Evolutionary conservation across 73 alveolate genomes (phyloP).

Genomic region (Paramecium tetraurelia): DNA sequence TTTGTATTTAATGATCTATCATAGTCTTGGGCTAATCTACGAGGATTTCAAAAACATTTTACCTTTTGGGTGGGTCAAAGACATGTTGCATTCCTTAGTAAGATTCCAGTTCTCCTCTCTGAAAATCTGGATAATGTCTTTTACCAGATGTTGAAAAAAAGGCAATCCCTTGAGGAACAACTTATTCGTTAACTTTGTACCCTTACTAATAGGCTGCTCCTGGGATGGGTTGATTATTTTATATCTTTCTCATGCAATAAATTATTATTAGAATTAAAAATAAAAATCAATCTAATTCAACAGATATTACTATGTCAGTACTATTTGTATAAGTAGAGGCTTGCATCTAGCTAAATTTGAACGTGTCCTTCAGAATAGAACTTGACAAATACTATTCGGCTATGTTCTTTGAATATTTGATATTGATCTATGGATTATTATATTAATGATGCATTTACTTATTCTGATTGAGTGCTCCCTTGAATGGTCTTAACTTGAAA

Average conservation of each 20-base stretch:
- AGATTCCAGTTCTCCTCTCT: slow-evolving; percentile 29
- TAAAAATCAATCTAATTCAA: slow-evolving; percentile 31
- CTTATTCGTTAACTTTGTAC: not conserved
- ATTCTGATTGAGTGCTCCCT: not conserved
- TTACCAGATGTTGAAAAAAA: slow-evolving; percentile 13
- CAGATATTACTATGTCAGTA: not conserved
- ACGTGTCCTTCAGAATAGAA: not conserved
- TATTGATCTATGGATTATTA: not conserved
- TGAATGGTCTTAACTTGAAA: not conserved
- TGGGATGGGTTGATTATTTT: not conserved
- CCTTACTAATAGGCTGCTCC: not conserved
- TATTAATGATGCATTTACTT: not conserved
- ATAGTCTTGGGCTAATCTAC: not conserved
- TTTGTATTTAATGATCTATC: slow-evolving; percentile 9
- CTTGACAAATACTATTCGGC: not conserved
- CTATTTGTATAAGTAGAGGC: not conserved
- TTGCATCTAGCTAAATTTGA: not conserved
- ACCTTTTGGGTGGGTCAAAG: slow-evolving; percentile 27
- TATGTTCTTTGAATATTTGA: not conserved
- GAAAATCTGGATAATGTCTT: slow-evolving; percentile 19
- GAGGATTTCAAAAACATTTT: not conserved
- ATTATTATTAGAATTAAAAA: not conserved
- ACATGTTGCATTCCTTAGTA: not conserved
- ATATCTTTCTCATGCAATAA: slow-evolving; percentile 12
- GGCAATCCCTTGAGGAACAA: slow-evolving; percentile 23